Conservation (phyloP, 345 rosid species). For the Sonneratia alba region DNA sequence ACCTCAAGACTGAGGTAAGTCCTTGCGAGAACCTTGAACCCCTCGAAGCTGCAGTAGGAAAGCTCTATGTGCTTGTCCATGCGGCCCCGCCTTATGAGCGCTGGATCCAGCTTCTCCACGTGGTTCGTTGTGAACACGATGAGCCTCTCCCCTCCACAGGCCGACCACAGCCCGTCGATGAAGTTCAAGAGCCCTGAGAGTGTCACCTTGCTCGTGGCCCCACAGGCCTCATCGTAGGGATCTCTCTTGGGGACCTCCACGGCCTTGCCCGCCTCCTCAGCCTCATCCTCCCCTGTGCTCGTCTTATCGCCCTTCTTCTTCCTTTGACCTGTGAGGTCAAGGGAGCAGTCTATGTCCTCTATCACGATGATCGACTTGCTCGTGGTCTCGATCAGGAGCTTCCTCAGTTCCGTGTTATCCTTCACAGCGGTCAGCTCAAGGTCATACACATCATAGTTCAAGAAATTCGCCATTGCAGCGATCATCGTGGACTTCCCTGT, state of each 20-base stretch:
- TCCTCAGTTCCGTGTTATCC: conserved; percentile 30
- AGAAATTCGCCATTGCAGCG: conserved; percentile 38
- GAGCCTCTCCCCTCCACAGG: conserved; percentile 60
- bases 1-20: conserved; percentile 30
- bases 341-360: conserved; percentile 48
- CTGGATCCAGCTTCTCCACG: conserved; percentile 56
- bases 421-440: conserved; percentile 35
- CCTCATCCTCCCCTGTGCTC: conserved; percentile 17
- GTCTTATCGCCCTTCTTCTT: conserved; percentile 24
- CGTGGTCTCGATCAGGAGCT: conserved; percentile 31
- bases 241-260: conserved; percentile 20
- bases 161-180: conserved; percentile 67
- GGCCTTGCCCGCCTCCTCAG: conserved; percentile 17
- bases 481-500: conserved; percentile 39
- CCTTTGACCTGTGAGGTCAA: conserved; percentile 49
- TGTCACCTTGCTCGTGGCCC: conserved; percentile 35
- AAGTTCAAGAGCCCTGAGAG: conserved; percentile 57
- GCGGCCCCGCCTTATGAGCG: conserved; percentile 57
- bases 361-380: conserved; percentile 45
- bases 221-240: conserved; percentile 13
- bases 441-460: conserved; percentile 33
- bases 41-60: conserved; percentile 37
- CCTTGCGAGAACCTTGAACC: conserved; percentile 39
- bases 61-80: conserved; percentile 53
- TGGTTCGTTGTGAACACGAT: conserved; percentile 57